Evolutionary conservation across 139 green algal species (phyloP).

Genomic region (Coelastrella sp.): DNA sequence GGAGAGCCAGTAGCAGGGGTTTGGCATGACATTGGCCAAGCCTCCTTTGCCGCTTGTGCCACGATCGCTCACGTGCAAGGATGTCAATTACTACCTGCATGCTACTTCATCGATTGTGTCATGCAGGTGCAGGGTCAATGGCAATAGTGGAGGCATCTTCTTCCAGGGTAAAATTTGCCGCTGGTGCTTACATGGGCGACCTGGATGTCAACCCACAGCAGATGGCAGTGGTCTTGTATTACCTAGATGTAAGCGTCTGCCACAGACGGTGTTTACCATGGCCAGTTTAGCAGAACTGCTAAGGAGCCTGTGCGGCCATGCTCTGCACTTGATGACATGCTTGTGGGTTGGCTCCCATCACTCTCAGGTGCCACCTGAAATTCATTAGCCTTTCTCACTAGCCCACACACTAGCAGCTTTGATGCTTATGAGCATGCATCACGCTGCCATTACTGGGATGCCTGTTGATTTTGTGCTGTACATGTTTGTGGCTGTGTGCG

Average conservation of each 20-base stretch:
- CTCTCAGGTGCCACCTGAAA: no score
- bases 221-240: constrained; percentile 38
- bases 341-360: no score
- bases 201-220: constrained; percentile 21
- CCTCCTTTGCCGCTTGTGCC: no score
- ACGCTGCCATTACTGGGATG: not conserved
- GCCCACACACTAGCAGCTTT: not conserved
- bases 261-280: not conserved
- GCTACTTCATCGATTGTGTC: no score
- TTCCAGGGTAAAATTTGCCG: constrained; percentile 3
- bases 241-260: constrained; percentile 28
- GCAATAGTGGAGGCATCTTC: constrained; percentile 1
- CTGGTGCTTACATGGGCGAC: constrained; percentile 17
- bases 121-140: constrained; percentile 13
- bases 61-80: no score
- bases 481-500: not conserved
- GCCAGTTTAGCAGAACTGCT: not conserved
- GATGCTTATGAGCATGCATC: not conserved
- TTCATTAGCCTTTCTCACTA: not conserved
- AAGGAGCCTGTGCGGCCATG: no score
- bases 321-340: no score
- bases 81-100: no score
- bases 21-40: no score
- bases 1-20: no score
- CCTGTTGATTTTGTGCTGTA: not conserved